Base-by-base conservation (phyloP, 176 grass and related monocot species). In the Musa schizocarpa region DNA sequence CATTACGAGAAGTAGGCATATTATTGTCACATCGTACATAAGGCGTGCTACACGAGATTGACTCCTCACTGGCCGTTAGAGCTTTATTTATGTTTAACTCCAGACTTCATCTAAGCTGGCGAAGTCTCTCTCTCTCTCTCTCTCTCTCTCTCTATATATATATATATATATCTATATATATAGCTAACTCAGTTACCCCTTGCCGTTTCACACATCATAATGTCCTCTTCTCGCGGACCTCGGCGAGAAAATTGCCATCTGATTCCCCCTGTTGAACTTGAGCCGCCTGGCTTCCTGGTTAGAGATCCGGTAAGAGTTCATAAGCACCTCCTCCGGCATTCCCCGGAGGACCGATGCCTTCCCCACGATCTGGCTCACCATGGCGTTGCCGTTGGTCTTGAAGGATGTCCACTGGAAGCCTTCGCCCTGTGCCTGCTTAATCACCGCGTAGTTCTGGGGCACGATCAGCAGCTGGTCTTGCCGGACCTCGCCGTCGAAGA, bases 311-410 rank as follows among this genome's bases (percentile, higher is more conserved):
- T 73, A 73, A 8, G 70, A 9, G 70, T 73, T 73, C 70, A 2
- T 13, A 5, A 73, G 70, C 70, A 73, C 70, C 8, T 73, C 50
- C 70, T 53, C 70, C 9, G 70, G 70, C 2, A 73, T 73, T 10
- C 50, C 70, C 70, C 70, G 1, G 22, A 73, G 9, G 22, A 51
- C 70, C 17, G 70, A 73, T n/a, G 50, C 50, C n/a, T 73, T 73
- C 17, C 70, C 70, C 0, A 24, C 50, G 11, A 73, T 53, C 50
- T 73, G 48, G 70, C n/a, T 73, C n/a, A 73, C 70, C 51, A 73
- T 73, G 50, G 70, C 70, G 70, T 73, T 73, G 70, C 9, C 21
- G n/a, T 73, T 73, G 50, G 70, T 73, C 51, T 54, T 73, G 50
- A 73, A 52, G 16, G 70, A 21, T 16, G 52, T 22, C 70, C 48